Base-by-base conservation (phyloP, 768 basidiomycete species). In the Suillus alpinus region DNA sequence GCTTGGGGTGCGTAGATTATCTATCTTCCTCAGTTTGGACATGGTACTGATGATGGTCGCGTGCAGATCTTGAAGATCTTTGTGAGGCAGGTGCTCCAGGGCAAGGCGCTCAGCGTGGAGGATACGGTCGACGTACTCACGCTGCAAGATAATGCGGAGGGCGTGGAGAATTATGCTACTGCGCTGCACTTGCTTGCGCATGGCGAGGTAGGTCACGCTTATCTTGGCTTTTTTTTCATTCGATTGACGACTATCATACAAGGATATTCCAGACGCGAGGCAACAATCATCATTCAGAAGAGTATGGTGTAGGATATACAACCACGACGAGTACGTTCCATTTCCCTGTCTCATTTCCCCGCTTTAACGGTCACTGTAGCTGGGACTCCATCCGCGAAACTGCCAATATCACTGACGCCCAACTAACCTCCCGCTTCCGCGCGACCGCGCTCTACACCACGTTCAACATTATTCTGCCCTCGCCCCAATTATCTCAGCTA, bases 241-340 rank as follows among this genome's bases (percentile, higher is more conserved):
- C 4, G 6, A 14, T 47, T 58, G 26, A 58, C 14, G 6, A 29
- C 23, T 16, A 4, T 40, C 31, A 13, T 51, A 39, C 37, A 57
- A 93, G 89, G 81, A 83, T 57, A 68, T 92, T 3, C 94, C 94
- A 0, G 85, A 87, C 60, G 83, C 83, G 36, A 81, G 95, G 52
- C 82, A 81, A 70, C 68, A 81, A 44, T 85, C 89, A 29, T 87
- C 92, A 4, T 83, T 91, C 68, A 80, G 86, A 50, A 86, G 85
- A 36, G 81, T 92, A 16, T 98, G 95, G 95, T 83, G 95, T 39
- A 81, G 95, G 34, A 83, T 96, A 50, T 96, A 91, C 69, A 81
- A 90, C 56, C 88, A 92, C 56, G 94, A 98, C 71, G 85, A 97
- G 95, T 96, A 73, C 62, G 88, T 80, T 53, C 34, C 14, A 47